phyloP scores from a whole-genome alignment of 805 yeast genomes.

The Candida methanosorbosa region DNA sequence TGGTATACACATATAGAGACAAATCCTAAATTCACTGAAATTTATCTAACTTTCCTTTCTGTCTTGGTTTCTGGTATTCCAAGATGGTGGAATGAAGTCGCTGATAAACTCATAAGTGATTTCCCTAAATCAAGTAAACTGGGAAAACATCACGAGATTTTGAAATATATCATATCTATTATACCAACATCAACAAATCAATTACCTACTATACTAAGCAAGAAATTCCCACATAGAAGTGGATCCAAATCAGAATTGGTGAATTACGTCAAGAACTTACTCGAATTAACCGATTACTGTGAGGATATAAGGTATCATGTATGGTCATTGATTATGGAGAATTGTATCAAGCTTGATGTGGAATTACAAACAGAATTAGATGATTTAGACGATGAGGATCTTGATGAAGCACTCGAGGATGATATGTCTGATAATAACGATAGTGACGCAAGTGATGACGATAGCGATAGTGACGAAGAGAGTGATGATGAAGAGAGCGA shows the following conservation, averaged over 20 bases:
- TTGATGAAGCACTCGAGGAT: slow-evolving; percentile 34
- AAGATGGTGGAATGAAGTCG: slow-evolving; percentile 84
- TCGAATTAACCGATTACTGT: slow-evolving; percentile 57
- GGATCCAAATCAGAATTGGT: slow-evolving; percentile 43
- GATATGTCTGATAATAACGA: slow-evolving; percentile 16
- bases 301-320: slow-evolving; percentile 63
- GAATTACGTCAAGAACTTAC: slow-evolving; percentile 58
- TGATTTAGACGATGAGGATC: slow-evolving; percentile 70
- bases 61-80: slow-evolving; percentile 82
- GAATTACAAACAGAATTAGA: slow-evolving; percentile 85
- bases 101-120: slow-evolving; percentile 54
- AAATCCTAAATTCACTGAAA: slow-evolving; percentile 29
- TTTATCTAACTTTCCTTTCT: slow-evolving; percentile 63
- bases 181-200: slow-evolving; percentile 76
- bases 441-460: slow-evolving; percentile 23
- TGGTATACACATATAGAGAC: slow-evolving; percentile 43
- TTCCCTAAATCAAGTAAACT: slow-evolving; percentile 28
- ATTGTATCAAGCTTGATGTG: slow-evolving; percentile 79
- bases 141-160: slow-evolving; percentile 52
- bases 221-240: slow-evolving; percentile 74
- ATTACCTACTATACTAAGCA: slow-evolving; percentile 48
- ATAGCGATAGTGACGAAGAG: slow-evolving; percentile 15
- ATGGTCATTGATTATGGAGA: slow-evolving; percentile 77
- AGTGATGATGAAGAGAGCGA: slow-evolving; percentile 22
- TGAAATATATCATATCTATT: slow-evolving; percentile 54